phyloP scores from a whole-genome alignment of 2,329 filamentous ascomycete genomes.

The Diplodia corticola region DNA sequence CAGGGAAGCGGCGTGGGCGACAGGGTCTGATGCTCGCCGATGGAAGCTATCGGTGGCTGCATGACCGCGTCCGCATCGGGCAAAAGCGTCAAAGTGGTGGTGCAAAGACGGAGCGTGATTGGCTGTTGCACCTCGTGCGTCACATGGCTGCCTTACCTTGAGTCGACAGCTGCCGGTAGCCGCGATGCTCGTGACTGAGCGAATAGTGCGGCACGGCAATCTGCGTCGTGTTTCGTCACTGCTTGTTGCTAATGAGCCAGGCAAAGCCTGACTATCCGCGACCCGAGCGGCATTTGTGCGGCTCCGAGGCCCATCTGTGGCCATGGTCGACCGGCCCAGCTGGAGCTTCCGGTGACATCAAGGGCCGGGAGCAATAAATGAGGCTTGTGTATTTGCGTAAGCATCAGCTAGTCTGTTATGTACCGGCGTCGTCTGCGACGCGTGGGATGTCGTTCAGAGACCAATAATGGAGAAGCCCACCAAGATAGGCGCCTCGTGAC shows the following conservation, averaged over 20 bases:
- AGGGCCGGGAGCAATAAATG: neutral
- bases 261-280: neutral
- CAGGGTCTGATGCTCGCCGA: neutral
- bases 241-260: constrained; percentile 3
- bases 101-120: neutral
- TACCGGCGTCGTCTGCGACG: neutral
- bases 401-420: neutral
- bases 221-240: neutral
- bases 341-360: neutral
- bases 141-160: constrained; percentile 10
- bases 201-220: constrained; percentile 2
- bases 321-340: neutral
- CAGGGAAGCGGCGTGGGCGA: constrained; percentile 8
- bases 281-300: constrained; percentile 6
- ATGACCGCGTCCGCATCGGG: constrained; percentile 11
- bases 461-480: neutral
- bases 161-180: constrained; percentile 1
- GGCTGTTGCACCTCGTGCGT: neutral
- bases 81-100: neutral
- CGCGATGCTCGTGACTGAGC: constrained; percentile 4
- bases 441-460: neutral
- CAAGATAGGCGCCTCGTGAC: neutral
- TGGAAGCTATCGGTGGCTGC: neutral
- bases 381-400: constrained; percentile 1
- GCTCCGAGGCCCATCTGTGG: neutral